Evolutionary conservation across 192 early-diverging fungal genomes (phyloP).

Genomic region (Fimicolochytrium jonesii): DNA sequence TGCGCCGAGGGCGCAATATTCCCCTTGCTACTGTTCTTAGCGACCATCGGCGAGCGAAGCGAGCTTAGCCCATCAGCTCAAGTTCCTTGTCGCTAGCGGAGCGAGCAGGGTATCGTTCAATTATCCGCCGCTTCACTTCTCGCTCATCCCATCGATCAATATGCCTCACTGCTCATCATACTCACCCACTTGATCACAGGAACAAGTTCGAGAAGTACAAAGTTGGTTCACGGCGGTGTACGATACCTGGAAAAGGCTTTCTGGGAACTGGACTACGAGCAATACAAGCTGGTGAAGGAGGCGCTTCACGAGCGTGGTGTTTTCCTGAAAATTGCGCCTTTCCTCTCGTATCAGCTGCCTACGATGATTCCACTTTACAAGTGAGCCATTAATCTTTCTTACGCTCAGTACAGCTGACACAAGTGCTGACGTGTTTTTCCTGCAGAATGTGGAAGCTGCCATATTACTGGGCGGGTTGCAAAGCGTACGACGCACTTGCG

Average conservation of each 20-base stretch:
- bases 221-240: slow-evolving; percentile 96
- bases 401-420: not conserved
- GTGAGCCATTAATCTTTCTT: slow-evolving; percentile 35
- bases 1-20: no score
- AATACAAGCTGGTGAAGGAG: slow-evolving; percentile 92
- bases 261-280: slow-evolving; percentile 89
- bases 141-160: not conserved
- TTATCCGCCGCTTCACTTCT: not conserved
- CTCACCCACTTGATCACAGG: slow-evolving; percentile 52
- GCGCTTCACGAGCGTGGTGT: slow-evolving; percentile 92
- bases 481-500: slow-evolving; percentile 87
- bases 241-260: slow-evolving; percentile 96
- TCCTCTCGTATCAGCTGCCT: slow-evolving; percentile 85
- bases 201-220: slow-evolving; percentile 87
- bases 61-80: not conserved
- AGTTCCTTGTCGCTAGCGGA: not conserved
- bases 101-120: no score
- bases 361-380: slow-evolving; percentile 94
- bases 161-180: not conserved
- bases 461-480: slow-evolving; percentile 93
- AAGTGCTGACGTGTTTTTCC: not conserved
- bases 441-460: slow-evolving; percentile 91
- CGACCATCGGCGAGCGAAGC: not conserved
- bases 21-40: no score
- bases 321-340: slow-evolving; percentile 95